Conservation (phyloP, 2,329 filamentous ascomycete genomes). For the Neurospora sp. region DNA sequence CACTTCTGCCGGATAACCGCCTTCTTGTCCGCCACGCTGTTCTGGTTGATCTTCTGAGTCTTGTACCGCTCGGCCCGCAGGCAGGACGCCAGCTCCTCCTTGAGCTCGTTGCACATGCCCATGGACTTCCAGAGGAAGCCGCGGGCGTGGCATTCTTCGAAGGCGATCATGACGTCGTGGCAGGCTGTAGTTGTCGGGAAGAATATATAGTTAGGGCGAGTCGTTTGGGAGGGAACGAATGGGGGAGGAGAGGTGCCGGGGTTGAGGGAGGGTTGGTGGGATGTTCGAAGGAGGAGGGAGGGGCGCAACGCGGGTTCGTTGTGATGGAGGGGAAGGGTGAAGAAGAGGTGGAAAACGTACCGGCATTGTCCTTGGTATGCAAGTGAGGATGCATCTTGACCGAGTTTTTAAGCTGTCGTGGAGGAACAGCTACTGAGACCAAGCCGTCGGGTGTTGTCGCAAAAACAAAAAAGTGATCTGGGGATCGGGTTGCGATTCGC, state of each 20-base stretch:
- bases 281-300: too few species aligned
- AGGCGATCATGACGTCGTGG: constrained; percentile 84
- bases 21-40: constrained; percentile 58
- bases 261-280: too few species aligned
- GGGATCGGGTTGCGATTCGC: neutral
- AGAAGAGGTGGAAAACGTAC: constrained; percentile 36
- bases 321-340: neutral
- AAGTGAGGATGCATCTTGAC: constrained; percentile 88
- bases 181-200: constrained; percentile 54
- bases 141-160: constrained; percentile 88
- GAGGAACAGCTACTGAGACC: neutral
- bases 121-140: constrained; percentile 89
- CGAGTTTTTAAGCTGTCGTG: neutral
- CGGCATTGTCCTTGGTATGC: constrained; percentile 83
- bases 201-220: neutral
- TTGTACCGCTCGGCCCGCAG: constrained; percentile 71
- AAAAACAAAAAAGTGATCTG: neutral
- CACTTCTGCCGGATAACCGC: constrained; percentile 67
- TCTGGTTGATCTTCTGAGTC: constrained; percentile 67
- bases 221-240: too few species aligned
- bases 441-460: neutral
- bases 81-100: constrained; percentile 76
- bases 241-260: too few species aligned
- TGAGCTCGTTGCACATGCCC: constrained; percentile 83
- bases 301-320: too few species aligned